Percentiles rank a stretch among this genome's conserved stretches.
Evolutionary conservation across 192 early-diverging fungal species (phyloP).

Genomic region (Backusella luteola): DNA sequence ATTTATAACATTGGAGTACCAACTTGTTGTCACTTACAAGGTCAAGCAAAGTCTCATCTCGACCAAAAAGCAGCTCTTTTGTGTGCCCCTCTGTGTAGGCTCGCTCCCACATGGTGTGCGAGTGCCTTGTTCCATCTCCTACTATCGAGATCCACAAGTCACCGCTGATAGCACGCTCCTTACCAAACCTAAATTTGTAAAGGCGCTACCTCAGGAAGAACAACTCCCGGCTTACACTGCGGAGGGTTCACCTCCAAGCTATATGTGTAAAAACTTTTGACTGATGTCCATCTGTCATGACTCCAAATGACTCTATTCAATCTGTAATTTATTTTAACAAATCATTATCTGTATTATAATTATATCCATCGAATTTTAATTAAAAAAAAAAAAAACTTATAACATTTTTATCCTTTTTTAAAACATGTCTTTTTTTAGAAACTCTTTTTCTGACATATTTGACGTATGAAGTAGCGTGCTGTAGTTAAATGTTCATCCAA

Average conservation of each 20-base stretch:
- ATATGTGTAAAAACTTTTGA: neutral
- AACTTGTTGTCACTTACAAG: neutral
- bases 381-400: no score
- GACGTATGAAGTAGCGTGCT: neutral
- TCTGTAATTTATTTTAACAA: no score
- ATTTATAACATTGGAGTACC: neutral
- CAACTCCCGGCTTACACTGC: slow-evolving; percentile 8
- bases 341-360: no score
- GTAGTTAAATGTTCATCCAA: neutral
- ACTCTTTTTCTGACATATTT: no score
- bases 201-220: neutral
- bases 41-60: neutral
- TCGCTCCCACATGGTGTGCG: neutral
- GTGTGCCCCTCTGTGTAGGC: neutral
- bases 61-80: neutral
- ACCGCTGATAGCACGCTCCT: neutral
- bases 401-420: no score
- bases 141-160: slow-evolving; percentile 1
- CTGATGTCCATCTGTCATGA: neutral
- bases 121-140: neutral
- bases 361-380: no score
- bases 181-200: slow-evolving; percentile 16
- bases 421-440: no score
- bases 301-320: no score
- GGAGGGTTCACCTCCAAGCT: neutral